Evolutionary conservation across 2,329 filamentous ascomycete genomes (phyloP), one percentile per base, ranked within the genome.

Genomic region (Exophiala mesophila): DNA sequence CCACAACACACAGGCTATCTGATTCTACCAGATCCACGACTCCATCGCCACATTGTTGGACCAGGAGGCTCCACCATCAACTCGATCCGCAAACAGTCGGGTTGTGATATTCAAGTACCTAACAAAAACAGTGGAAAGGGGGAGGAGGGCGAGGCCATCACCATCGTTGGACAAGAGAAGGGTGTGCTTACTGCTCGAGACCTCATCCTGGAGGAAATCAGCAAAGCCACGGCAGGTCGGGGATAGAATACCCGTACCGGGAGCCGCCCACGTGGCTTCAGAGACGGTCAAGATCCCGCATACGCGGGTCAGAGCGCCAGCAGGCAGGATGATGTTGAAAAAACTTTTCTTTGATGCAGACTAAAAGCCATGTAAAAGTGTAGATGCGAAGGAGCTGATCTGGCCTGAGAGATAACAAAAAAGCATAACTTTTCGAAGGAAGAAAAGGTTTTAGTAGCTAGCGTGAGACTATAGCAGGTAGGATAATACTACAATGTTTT

Each of bases 21-120:
- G 24, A 82, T 92, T 52, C 76, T 98, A 28, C 85, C 90, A 0
- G 90, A 98, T 61, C 87, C 92, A 8, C 80, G 78, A 55, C 88
- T 87, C 34, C 95, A 96, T 72, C 80, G 90, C 49, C 85, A 85
- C 52, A 86, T 98, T 36, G 88, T 98, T 55, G 92, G 92, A 3
- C 82, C 83, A 52, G 85, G 84, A 46, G 92, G 92, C 45, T 85
- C 80, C 64, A 90, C 90, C 66, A 94, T 98, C 63, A 96, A 96
- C 67, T 72, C 80, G 30, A 96, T 98, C 62, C 82, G 92, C 55
- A 88, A 87, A 70, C 81, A 92, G 71, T 96, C 88, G 38, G 86
- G 85, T 41, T 96, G 89, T 67, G 88, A 85, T 68, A 94, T 98
- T 62, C 88, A 89, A 53, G 90, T 98, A 29, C 92, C 92, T 16